Conservation (phyloP, 192 early-diverging fungal genomes). For the Phycomyces blakesleeanus region DNA sequence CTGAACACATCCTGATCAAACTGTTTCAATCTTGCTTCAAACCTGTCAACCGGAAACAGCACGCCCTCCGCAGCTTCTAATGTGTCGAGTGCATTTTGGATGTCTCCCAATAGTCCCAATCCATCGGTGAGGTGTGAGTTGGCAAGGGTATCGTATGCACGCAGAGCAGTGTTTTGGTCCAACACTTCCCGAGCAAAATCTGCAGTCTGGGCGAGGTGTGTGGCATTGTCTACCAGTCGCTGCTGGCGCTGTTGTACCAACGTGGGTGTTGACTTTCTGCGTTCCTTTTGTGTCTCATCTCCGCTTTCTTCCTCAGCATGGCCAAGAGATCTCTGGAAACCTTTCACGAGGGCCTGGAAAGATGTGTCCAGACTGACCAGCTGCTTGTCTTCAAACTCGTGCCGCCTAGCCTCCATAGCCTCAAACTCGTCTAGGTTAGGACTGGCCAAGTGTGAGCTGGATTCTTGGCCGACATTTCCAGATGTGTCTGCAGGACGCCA, state of each 20-base stretch:
- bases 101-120: not conserved
- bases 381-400: conserved; percentile 27
- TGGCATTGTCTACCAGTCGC: conserved; percentile 8
- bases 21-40: conserved; percentile 1
- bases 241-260: conserved; percentile 21
- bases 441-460: not conserved
- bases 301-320: too few relatives aligned
- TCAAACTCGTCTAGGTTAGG: conserved; percentile 8
- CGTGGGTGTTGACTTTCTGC: not conserved
- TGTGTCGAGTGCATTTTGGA: conserved; percentile 4
- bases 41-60: not conserved
- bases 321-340: conserved; percentile 12
- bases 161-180: conserved; percentile 14
- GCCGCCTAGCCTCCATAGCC: conserved; percentile 11
- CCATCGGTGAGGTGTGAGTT: not conserved
- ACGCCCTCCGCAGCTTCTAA: not conserved
- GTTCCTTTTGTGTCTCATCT: too few relatives aligned
- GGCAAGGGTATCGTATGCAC: conserved; percentile 4
- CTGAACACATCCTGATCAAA: conserved; percentile 6
- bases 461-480: not conserved
- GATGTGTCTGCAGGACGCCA: conserved; percentile 6
- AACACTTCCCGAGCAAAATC: conserved; percentile 17
- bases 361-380: conserved; percentile 12
- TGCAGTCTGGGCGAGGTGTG: not conserved
- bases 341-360: conserved; percentile 18